phyloP scores from a whole-genome alignment of 768 basidiomycete species.

The Megacollybia marginata region DNA sequence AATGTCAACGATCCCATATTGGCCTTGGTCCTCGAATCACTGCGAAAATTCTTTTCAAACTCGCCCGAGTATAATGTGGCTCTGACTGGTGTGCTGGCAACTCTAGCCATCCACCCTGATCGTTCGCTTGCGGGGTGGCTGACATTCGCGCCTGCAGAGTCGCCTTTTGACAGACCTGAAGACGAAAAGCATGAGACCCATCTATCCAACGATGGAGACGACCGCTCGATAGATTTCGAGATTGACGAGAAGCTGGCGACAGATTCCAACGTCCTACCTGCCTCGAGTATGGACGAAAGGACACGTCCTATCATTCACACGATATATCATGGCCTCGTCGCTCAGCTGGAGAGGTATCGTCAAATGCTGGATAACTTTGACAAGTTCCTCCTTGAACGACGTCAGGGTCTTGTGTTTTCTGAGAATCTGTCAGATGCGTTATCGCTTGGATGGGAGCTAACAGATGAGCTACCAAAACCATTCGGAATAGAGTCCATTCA shows the following conservation, averaged over 20 bases:
- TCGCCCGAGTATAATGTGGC: conserved; percentile 84
- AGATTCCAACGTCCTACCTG: conserved; percentile 52
- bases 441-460: conserved; percentile 60
- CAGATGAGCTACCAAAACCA: conserved; percentile 31
- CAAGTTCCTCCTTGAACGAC: conserved; percentile 73
- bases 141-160: conserved; percentile 52
- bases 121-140: conserved; percentile 87
- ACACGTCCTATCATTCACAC: conserved; percentile 75
- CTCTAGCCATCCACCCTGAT: conserved; percentile 78
- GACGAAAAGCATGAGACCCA: conserved; percentile 10
- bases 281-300: conserved; percentile 60
- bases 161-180: conserved; percentile 11
- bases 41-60: conserved; percentile 79
- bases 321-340: conserved; percentile 73
- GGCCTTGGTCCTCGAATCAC: conserved; percentile 56
- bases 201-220: conserved; percentile 56
- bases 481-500: conserved; percentile 22
- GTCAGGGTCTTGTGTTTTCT: conserved; percentile 84
- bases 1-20: conserved; percentile 74
- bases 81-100: conserved; percentile 74
- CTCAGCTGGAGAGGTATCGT: conserved; percentile 78
- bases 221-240: conserved; percentile 71
- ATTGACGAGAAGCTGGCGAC: conserved; percentile 60
- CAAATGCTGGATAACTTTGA: conserved; percentile 73
- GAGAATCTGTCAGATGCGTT: conserved; percentile 91